Evolutionary conservation across 1,284 basidiomycete species (phyloP).

Genomic region (Mycosarcoma mackinlayi): DNA sequence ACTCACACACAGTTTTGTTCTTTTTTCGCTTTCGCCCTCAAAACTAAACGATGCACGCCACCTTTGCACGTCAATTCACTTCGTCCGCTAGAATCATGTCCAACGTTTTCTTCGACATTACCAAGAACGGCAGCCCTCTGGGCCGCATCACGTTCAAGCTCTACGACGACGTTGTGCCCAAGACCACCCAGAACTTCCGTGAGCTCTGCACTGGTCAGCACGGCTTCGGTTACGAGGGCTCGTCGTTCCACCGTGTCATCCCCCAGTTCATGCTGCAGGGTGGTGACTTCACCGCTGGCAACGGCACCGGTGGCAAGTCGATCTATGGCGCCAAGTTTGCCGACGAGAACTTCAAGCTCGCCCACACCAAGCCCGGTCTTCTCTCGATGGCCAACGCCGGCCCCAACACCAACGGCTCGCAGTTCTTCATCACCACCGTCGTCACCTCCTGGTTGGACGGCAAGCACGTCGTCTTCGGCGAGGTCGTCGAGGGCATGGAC

Average conservation of each 20-base stretch:
- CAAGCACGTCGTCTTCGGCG: slow-evolving; percentile 93
- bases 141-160: slow-evolving; percentile 65
- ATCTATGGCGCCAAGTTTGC: slow-evolving; percentile 65
- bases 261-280: slow-evolving; percentile 74
- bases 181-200: slow-evolving; percentile 66
- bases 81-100: slow-evolving; percentile 64
- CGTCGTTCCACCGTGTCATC: slow-evolving; percentile 75
- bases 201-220: slow-evolving; percentile 71
- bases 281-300: slow-evolving; percentile 68
- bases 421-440: slow-evolving; percentile 68
- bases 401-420: slow-evolving; percentile 71
- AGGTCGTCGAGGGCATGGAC: slow-evolving; percentile 72
- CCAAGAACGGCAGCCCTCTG: slow-evolving; percentile 70
- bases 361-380: slow-evolving; percentile 62
- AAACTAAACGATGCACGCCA: slow-evolving; percentile 52
- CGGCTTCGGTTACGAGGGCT: slow-evolving; percentile 80
- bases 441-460: slow-evolving; percentile 79
- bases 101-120: slow-evolving; percentile 78
- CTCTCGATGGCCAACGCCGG: slow-evolving; percentile 65
- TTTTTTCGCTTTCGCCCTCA: not conserved
- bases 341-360: slow-evolving; percentile 64
- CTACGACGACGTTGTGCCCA: slow-evolving; percentile 65
- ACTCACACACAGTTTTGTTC: slow-evolving; percentile 48
- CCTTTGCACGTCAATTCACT: slow-evolving; percentile 60
- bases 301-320: slow-evolving; percentile 67